These are phyloP conservation scores for Colletotrichum magnum DNA, from an alignment of 2,329 filamentous ascomycete species.

Conservation along the genomic window DNA sequence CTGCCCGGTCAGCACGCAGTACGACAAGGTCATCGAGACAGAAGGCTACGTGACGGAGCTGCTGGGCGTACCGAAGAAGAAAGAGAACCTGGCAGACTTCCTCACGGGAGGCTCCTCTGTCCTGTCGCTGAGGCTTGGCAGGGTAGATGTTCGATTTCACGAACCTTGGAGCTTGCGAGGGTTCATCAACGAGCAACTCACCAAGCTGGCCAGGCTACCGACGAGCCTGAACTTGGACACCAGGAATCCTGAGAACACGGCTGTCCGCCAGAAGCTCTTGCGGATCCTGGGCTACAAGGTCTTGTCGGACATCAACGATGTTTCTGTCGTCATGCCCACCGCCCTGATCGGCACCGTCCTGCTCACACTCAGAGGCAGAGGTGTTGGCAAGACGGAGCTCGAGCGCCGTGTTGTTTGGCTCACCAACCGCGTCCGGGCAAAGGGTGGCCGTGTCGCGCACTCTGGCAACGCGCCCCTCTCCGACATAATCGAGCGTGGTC, in stretches of 20 bases:
- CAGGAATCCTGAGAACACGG: slow-evolving; percentile 62
- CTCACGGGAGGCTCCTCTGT: slow-evolving; percentile 88
- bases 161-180: slow-evolving; percentile 92
- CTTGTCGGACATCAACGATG: slow-evolving; percentile 92
- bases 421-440: slow-evolving; percentile 82
- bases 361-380: slow-evolving; percentile 89
- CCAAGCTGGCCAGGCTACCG: slow-evolving; percentile 67
- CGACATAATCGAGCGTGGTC: slow-evolving; percentile 87
- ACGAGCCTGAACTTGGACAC: slow-evolving; percentile 61
- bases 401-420: slow-evolving; percentile 93
- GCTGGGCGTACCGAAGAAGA: slow-evolving; percentile 93
- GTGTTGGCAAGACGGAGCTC: slow-evolving; percentile 89
- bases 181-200: slow-evolving; percentile 85
- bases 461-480: slow-evolving; percentile 86
- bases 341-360: slow-evolving; percentile 95
- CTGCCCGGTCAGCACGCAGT: slow-evolving; percentile 96
- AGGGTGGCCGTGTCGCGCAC: slow-evolving; percentile 93
- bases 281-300: slow-evolving; percentile 93
- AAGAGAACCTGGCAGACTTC: slow-evolving; percentile 93
- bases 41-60: slow-evolving; percentile 97
- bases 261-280: slow-evolving; percentile 79
- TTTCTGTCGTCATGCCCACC: slow-evolving; percentile 98
- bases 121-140: slow-evolving; percentile 87
- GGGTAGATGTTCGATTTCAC: slow-evolving; percentile 96
- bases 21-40: slow-evolving; percentile 99